Conservation (phyloP, 192 early-diverging fungal genomes). For the Anaeromyces robustus region DNA sequence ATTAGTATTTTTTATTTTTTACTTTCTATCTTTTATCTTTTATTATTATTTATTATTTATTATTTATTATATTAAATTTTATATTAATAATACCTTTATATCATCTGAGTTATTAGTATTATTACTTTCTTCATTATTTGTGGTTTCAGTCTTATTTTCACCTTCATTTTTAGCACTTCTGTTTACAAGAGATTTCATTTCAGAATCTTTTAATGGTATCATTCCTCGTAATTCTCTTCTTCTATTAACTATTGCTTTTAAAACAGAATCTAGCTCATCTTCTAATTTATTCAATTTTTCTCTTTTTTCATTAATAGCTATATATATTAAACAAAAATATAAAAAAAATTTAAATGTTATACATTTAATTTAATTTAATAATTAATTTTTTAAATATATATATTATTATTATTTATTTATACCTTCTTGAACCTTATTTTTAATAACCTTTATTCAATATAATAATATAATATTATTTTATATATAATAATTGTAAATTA, state of each 20-base stretch:
- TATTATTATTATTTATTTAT: not conserved
- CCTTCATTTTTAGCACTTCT: not conserved
- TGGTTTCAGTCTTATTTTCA: not conserved
- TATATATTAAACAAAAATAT: not conserved
- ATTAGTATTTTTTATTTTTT: too few relatives aligned
- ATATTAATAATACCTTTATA: too few relatives aligned
- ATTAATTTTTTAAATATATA: too few relatives aligned
- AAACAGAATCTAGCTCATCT: not conserved
- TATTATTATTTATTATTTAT: too few relatives aligned
- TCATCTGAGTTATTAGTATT: too few relatives aligned
- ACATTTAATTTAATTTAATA: too few relatives aligned
- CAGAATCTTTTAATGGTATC: not conserved
- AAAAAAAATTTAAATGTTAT: too few relatives aligned
- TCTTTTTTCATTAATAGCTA: not conserved
- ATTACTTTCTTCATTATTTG: not conserved
- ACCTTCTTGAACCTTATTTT: not conserved
- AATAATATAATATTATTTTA: too few relatives aligned
- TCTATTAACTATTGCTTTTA: not conserved
- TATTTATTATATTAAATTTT: too few relatives aligned
- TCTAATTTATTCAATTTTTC: not conserved
- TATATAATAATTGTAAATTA: too few relatives aligned
- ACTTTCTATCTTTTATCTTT: too few relatives aligned
- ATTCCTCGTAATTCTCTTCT: not conserved
- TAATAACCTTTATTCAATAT: not conserved
- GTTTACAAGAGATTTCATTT: not conserved